Percentiles rank a stretch among this genome's conserved stretches.
Conservation (phyloP, 768 basidiomycete species). For the Arthromyces matolae region DNA sequence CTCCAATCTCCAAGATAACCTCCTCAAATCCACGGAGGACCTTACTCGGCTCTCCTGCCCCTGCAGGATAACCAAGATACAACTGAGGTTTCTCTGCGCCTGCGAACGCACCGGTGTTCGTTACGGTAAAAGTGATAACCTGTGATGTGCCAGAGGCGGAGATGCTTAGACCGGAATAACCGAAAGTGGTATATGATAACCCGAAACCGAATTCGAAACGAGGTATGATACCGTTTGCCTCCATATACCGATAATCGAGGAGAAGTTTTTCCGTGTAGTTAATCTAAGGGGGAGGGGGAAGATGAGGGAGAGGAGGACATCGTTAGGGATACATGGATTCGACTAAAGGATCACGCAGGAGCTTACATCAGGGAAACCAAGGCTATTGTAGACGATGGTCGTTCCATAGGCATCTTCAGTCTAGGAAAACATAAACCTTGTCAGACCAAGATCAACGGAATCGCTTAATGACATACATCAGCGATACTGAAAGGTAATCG, state of each 20-base stretch:
- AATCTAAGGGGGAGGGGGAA: too few species aligned
- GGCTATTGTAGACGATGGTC: slow-evolving; percentile 39
- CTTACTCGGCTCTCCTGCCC: slow-evolving; percentile 44
- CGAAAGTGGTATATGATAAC: slow-evolving; percentile 68
- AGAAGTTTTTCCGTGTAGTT: slow-evolving; percentile 60
- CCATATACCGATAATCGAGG: slow-evolving; percentile 68
- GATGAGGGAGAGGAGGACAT: background rate
- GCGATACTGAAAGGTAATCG: slow-evolving; percentile 71
- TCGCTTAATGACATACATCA: slow-evolving; percentile 39
- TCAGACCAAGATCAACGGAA: background rate
- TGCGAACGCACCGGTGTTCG: slow-evolving; percentile 42
- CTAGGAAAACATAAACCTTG: slow-evolving; percentile 17
- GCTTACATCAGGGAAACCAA: slow-evolving; percentile 20
- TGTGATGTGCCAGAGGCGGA: slow-evolving; percentile 28
- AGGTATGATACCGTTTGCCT: slow-evolving; percentile 46
- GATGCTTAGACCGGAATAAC: slow-evolving; percentile 51
- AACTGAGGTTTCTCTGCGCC: slow-evolving; percentile 54
- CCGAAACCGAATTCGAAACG: slow-evolving; percentile 71
- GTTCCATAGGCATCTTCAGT: slow-evolving; percentile 40
- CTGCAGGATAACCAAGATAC: slow-evolving; percentile 45
- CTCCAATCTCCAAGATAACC: slow-evolving; percentile 34
- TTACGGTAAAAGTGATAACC: slow-evolving; percentile 39
- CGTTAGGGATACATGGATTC: background rate
- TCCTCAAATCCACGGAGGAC: slow-evolving; percentile 52
- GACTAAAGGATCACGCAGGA: background rate